These are phyloP conservation scores for Cucumis sativus DNA, from an alignment of 306 rosid genomes.

Conservation along the genomic window DNA sequence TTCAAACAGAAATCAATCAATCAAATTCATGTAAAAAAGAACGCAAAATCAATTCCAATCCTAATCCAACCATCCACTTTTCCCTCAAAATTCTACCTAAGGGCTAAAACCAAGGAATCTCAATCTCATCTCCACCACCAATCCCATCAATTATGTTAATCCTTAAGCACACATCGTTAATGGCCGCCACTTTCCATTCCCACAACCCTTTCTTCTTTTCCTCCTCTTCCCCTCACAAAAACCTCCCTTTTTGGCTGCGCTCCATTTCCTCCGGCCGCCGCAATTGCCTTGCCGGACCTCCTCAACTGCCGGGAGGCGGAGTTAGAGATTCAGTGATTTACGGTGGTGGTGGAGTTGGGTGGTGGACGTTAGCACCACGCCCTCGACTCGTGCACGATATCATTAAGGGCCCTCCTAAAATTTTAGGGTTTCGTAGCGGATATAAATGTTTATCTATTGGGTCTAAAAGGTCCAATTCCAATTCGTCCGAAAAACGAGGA, in stretches of 20 bases:
- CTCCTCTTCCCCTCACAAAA: neutral
- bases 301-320: neutral
- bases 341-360: neutral
- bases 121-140: neutral
- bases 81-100: neutral
- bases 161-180: conserved; percentile 10
- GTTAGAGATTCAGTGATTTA: neutral
- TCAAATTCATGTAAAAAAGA: neutral
- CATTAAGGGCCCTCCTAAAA: neutral
- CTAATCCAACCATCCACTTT: neutral
- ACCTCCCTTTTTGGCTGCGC: neutral
- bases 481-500: conserved; percentile 12
- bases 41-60: neutral
- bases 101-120: neutral
- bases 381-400: conserved; percentile 26
- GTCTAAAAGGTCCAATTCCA: neutral
- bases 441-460: conserved; percentile 4
- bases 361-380: conserved; percentile 22
- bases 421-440: conserved; percentile 20
- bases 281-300: neutral
- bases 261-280: conserved; percentile 5
- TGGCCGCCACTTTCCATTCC: conserved; percentile 13
- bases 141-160: conserved; percentile 9
- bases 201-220: neutral
- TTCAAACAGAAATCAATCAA: neutral